Evolutionary conservation across 106 monocot species (phyloP).

Genomic region (Dioscorea zingiberensis): DNA sequence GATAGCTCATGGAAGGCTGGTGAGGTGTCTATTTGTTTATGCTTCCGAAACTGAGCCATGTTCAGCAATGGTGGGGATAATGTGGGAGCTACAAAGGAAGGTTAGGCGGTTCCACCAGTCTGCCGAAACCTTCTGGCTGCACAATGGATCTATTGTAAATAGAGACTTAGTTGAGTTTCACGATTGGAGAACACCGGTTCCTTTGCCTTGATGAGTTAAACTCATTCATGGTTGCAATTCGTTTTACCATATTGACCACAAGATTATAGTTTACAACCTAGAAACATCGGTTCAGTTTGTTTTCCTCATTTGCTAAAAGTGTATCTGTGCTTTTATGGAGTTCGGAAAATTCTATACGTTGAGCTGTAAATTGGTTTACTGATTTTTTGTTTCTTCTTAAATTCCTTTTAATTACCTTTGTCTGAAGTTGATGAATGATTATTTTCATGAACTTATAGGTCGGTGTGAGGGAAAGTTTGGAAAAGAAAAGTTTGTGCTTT

Average conservation of each 20-base stretch:
- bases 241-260: neutral
- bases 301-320: too few species aligned
- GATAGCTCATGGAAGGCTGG: conserved; percentile 55
- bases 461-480: too few species aligned
- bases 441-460: too few species aligned
- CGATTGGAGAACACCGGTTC: conserved; percentile 76
- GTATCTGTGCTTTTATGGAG: too few species aligned
- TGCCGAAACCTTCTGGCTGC: conserved; percentile 92
- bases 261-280: neutral
- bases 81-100: conserved; percentile 89
- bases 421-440: too few species aligned
- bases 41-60: conserved; percentile 66
- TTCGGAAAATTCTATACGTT: too few species aligned
- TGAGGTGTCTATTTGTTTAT: conserved; percentile 89
- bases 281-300: neutral
- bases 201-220: conserved; percentile 50
- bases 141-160: conserved; percentile 74
- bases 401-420: too few species aligned
- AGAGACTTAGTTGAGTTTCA: conserved; percentile 71
- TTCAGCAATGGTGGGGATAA: conserved; percentile 72
- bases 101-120: conserved; percentile 87
- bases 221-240: neutral
- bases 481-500: too few species aligned
- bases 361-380: too few species aligned
- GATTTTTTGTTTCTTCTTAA: too few species aligned